A percentile compares a stretch with the other conserved stretches of the same genome.
Conservation (phyloP, 1,284 basidiomycete species). For the Caloboletus inedulis region DNA sequence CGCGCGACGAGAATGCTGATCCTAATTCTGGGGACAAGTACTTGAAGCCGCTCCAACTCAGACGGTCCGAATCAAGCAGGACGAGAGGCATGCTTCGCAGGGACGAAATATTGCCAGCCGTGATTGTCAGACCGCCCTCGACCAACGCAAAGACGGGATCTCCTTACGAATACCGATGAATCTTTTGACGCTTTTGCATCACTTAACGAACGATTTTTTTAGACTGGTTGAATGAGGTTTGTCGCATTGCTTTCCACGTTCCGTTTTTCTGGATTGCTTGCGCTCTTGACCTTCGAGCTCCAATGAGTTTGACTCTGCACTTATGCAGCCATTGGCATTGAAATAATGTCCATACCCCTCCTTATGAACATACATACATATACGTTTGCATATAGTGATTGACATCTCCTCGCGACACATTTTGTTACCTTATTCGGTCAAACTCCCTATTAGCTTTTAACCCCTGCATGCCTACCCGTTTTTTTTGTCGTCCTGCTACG, state of each 20-base stretch:
- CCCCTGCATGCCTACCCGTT: not conserved
- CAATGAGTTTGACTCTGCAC: not conserved
- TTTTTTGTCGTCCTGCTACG: not conserved
- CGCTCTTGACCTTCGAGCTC: not conserved
- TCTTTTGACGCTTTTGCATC: not conserved
- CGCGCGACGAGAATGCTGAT: conserved; percentile 44
- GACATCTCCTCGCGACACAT: conserved; percentile 3
- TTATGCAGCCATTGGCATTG: not conserved
- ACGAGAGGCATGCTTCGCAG: conserved; percentile 46
- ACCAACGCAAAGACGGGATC: conserved; percentile 14
- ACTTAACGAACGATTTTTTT: not conserved
- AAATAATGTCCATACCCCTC: conserved; percentile 6
- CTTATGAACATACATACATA: not conserved
- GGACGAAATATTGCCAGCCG: conserved; percentile 42
- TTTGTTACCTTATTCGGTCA: conserved; percentile 2
- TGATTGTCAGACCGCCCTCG: conserved; percentile 47
- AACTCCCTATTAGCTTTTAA: not conserved
- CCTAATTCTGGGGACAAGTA: conserved; percentile 38
- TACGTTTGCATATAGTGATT: not conserved
- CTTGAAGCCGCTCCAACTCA: conserved; percentile 55
- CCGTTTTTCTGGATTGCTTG: not conserved
- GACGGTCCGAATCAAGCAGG: conserved; percentile 59
- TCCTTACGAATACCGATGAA: conserved; percentile 14
- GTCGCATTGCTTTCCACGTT: conserved; percentile 7
- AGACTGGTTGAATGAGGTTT: not conserved